Evolutionary conservation across 2,329 filamentous ascomycete species (phyloP), one percentile per base, ranked within the genome.

Genomic region (Colletotrichum coccodes): DNA sequence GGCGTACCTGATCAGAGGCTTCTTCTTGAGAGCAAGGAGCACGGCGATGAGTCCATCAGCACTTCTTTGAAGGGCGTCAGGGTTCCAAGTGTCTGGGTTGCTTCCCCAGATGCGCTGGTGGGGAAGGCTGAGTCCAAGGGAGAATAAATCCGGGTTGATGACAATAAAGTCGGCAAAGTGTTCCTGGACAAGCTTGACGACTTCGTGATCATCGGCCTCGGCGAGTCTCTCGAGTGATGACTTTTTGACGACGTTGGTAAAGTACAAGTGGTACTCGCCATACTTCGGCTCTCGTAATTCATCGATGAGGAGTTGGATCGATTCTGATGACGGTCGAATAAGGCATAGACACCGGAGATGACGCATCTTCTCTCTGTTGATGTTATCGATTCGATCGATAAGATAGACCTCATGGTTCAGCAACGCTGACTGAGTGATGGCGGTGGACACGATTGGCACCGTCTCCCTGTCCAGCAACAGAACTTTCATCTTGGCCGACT

Each of bases 381-480:
- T 84, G 75, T 98, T 98, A 78, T 98, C 96, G 65, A 99, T 85
- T 68, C 96, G 94, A 81, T 99, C 96, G 76, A 97, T 98, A 70
- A 99, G 93, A 82, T 98, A 99, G 73, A 99, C 93, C 83, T 98
- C 95, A 83, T 99, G 94, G 77, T 94, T 97, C 71, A 99, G 90
- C 23, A 99, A 89, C 44, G 94, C 90, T 32, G 96, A 99, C 79
- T 99, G 97, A 2, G 96, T 98, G 70, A 95, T 95, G 62, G 96
- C 95, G 6, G 95, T 97, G 11, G 97, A 99, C 23, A 98, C 90
- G 73, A 98, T 97, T 18, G 94, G 90, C 26, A 98, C 92, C 73
- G 96, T 99, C 81, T 98, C 96, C 82, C 90, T 92, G 81, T 99
- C 96, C 74, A 99, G 86, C 71, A 99, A 85, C 65, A 99, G 85